phyloP scores from a whole-genome alignment of 192 early-diverging fungal genomes.

The Coemansia sp. region DNA sequence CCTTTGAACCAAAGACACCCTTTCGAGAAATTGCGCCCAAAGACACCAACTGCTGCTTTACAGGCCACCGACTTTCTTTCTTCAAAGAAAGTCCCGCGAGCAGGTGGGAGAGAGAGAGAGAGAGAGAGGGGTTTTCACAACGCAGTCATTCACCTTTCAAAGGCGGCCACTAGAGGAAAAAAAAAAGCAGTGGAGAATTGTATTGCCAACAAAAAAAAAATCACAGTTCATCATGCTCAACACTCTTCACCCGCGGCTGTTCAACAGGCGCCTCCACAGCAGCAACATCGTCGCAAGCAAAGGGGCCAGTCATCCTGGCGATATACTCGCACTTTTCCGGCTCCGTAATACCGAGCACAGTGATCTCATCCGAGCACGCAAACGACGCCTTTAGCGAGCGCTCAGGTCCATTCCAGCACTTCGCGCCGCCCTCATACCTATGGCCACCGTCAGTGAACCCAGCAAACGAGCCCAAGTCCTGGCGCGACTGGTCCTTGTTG shows the following conservation, averaged over 20 bases:
- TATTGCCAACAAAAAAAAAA: not conserved
- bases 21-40: too few relatives aligned
- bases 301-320: slow-evolving; percentile 73
- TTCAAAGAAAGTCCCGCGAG: too few relatives aligned
- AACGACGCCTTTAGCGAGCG: slow-evolving; percentile 70
- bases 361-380: slow-evolving; percentile 72
- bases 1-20: too few relatives aligned
- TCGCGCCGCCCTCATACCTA: slow-evolving; percentile 67
- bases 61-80: too few relatives aligned
- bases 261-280: not conserved
- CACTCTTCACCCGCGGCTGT: too few relatives aligned
- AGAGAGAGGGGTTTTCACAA: too few relatives aligned
- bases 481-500: slow-evolving; percentile 58
- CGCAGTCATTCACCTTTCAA: too few relatives aligned
- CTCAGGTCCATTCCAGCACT: slow-evolving; percentile 95
- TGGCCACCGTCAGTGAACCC: slow-evolving; percentile 55
- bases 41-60: too few relatives aligned
- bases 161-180: too few relatives aligned
- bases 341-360: slow-evolving; percentile 73
- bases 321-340: slow-evolving; percentile 94
- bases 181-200: too few relatives aligned
- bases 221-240: slow-evolving; percentile 8
- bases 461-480: slow-evolving; percentile 59
- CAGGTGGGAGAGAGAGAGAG: too few relatives aligned
- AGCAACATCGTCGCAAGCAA: slow-evolving; percentile 60